phyloP scores from a whole-genome alignment of 441 rosid genomes.

The Gossypium aridum region DNA sequence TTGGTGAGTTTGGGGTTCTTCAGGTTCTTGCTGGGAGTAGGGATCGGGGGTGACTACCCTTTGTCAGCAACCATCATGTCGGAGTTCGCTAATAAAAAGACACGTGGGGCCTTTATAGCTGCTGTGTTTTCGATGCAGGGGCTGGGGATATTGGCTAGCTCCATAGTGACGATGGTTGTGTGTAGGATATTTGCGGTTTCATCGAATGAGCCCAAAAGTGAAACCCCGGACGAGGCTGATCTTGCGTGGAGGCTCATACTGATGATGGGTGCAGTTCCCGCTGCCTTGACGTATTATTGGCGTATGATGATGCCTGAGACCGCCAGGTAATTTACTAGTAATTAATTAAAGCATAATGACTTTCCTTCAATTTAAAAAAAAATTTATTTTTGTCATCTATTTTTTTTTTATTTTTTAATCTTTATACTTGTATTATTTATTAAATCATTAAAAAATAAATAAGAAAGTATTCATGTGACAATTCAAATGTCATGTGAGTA shows the following conservation, averaged over 20 bases:
- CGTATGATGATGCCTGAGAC: slow-evolving; percentile 19
- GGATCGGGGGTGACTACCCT: slow-evolving; percentile 17
- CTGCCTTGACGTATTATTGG: slow-evolving; percentile 15
- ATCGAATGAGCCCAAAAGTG: neutral
- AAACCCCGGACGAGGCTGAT: slow-evolving; percentile 7
- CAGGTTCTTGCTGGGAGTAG: slow-evolving; percentile 15
- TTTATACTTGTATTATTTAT: too few species aligned
- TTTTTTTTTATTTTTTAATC: slow-evolving; percentile 26
- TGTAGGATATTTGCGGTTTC: slow-evolving; percentile 3
- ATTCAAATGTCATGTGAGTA: too few species aligned
- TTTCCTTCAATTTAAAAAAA: too few species aligned
- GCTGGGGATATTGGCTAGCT: slow-evolving; percentile 40
- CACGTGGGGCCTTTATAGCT: slow-evolving; percentile 60
- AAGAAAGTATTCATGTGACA: too few species aligned
- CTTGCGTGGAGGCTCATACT: slow-evolving; percentile 31
- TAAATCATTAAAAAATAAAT: too few species aligned
- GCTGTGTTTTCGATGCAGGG: slow-evolving; percentile 78
- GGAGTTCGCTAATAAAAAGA: slow-evolving; percentile 49
- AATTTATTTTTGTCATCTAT: neutral
- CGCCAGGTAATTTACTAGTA: slow-evolving; percentile 48
- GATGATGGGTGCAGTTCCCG: slow-evolving; percentile 37
- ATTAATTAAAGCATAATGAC: neutral
- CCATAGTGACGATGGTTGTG: slow-evolving; percentile 6
- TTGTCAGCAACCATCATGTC: slow-evolving; percentile 18
- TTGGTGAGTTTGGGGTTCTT: slow-evolving; percentile 13